These are phyloP conservation scores for Priceomyces melissophilus DNA, from an alignment of 805 yeast species.

Conservation along the genomic window DNA sequence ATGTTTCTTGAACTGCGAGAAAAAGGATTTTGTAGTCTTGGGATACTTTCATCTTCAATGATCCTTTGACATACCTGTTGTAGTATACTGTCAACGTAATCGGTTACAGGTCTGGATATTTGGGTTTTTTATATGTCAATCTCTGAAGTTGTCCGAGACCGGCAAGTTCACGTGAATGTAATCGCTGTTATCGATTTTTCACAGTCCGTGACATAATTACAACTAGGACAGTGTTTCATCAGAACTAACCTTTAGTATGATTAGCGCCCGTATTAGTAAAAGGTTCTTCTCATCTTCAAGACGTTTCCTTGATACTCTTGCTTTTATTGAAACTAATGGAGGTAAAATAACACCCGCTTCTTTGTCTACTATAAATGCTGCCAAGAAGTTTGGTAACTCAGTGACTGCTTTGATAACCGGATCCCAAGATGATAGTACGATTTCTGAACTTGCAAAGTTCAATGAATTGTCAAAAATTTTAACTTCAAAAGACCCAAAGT, in stretches of 20 bases:
- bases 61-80: no score
- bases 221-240: background rate
- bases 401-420: conserved; percentile 80
- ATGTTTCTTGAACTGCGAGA: no score
- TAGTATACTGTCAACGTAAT: background rate
- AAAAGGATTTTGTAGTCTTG: no score
- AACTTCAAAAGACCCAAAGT: conserved; percentile 54
- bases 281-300: conserved; percentile 47
- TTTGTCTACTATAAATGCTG: conserved; percentile 73
- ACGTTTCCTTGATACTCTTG: conserved; percentile 50
- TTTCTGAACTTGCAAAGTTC: conserved; percentile 49
- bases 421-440: conserved; percentile 46
- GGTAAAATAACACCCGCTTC: conserved; percentile 62
- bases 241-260: conserved; percentile 1
- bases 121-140: background rate
- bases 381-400: conserved; percentile 69
- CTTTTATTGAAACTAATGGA: conserved; percentile 65
- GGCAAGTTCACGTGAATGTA: conserved; percentile 4
- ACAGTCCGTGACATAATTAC: background rate
- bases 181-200: conserved; percentile 1
- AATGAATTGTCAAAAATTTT: conserved; percentile 54
- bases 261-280: conserved; percentile 10
- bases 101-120: background rate
- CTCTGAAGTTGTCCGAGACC: conserved; percentile 4
- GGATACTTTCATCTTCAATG: no score